Evolutionary conservation across 2,329 filamentous ascomycete genomes (phyloP).

Genomic region (Aphanocladium album): DNA sequence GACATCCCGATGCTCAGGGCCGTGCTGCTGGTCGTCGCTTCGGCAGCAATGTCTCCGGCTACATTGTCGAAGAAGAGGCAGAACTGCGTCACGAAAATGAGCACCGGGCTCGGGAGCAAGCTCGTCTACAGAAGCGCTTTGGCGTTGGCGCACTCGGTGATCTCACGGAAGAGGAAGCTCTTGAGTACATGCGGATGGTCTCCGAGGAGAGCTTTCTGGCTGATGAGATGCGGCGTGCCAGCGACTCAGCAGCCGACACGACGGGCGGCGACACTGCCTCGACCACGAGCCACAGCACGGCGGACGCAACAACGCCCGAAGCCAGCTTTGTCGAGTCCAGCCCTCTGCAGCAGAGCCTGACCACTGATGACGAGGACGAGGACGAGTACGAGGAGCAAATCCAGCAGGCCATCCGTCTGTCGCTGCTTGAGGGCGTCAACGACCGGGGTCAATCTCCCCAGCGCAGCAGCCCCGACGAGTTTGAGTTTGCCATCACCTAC

Average conservation of each 20-base stretch:
- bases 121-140: constrained; percentile 71
- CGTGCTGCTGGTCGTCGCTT: constrained; percentile 46
- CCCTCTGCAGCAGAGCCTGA: constrained; percentile 24
- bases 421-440: constrained; percentile 51
- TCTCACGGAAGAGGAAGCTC: constrained; percentile 59
- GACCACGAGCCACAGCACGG: constrained; percentile 36
- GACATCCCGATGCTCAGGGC: constrained; percentile 59
- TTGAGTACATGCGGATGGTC: constrained; percentile 61
- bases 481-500: constrained; percentile 41
- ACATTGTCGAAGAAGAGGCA: constrained; percentile 79
- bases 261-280: constrained; percentile 39
- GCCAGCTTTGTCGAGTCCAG: constrained; percentile 43
- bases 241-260: constrained; percentile 45
- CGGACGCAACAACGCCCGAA: constrained; percentile 51
- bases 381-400: constrained; percentile 57
- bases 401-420: constrained; percentile 58
- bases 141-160: constrained; percentile 68
- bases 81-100: constrained; percentile 73
- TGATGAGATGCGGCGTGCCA: constrained; percentile 53
- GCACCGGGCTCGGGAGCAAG: constrained; percentile 60
- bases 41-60: constrained; percentile 67
- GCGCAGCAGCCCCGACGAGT: constrained; percentile 39
- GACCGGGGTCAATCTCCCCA: constrained; percentile 41
- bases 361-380: constrained; percentile 32
- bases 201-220: constrained; percentile 48